These are phyloP conservation scores for Hypoxylon rickii DNA, from an alignment of 495 filamentous ascomycete species.

Conservation along the genomic window DNA sequence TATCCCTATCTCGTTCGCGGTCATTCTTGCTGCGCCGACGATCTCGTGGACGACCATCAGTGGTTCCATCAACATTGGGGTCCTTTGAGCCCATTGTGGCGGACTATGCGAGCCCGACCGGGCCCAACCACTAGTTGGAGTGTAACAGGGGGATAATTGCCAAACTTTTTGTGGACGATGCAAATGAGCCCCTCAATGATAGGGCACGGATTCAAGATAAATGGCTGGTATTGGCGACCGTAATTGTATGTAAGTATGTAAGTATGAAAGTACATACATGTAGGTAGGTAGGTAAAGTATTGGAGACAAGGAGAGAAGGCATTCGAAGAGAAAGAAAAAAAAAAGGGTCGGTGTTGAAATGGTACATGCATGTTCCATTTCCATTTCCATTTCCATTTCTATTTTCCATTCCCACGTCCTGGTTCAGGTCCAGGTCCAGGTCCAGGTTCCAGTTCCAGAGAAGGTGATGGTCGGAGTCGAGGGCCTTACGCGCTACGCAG, in stretches of 20 bases:
- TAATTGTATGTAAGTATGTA: not conserved
- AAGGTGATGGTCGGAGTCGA: not conserved
- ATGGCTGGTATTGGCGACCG: constrained; percentile 3
- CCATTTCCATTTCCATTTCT: no score
- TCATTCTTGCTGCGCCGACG: constrained; percentile 45
- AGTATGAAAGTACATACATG: constrained; percentile 2
- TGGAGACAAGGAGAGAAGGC: no score
- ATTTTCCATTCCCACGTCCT: no score
- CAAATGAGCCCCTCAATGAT: constrained; percentile 2
- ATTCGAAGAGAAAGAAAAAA: constrained; percentile 3
- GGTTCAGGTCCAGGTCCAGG: no score
- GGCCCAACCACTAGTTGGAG: constrained; percentile 27
- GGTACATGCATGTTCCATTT: constrained; percentile 26
- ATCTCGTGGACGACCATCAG: constrained; percentile 47
- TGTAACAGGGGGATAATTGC: constrained; percentile 5
- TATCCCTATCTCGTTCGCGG: constrained; percentile 37
- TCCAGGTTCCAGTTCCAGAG: no score
- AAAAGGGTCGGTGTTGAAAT: constrained; percentile 27
- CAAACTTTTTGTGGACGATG: constrained; percentile 7
- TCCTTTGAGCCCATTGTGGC: constrained; percentile 53
- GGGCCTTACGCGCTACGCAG: constrained; percentile 38
- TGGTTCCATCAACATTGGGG: constrained; percentile 42
- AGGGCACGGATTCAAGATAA: constrained; percentile 5
- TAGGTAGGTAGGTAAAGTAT: no score
- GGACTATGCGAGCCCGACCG: constrained; percentile 43